Evolutionary conservation across 345 rosid species (phyloP).

Genomic region (Linum usitatissimum): DNA sequence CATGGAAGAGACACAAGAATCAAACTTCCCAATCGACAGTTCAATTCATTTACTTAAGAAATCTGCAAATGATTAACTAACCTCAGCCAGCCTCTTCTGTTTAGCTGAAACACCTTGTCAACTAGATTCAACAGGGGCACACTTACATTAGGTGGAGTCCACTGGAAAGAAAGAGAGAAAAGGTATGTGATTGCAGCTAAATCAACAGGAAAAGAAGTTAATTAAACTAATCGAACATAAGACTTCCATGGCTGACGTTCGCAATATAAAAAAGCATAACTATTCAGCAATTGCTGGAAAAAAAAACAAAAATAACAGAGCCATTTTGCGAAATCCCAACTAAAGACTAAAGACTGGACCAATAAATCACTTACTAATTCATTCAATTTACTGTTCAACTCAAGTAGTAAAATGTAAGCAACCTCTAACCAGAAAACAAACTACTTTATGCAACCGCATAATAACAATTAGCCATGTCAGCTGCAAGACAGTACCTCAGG

Average conservation of each 20-base stretch:
- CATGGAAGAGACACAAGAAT: background rate
- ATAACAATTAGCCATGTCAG: background rate
- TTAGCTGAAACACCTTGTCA: constrained; percentile 92
- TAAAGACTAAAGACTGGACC: background rate
- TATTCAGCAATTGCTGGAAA: too few species aligned
- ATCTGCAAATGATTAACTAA: constrained; percentile 21
- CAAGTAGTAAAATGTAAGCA: background rate
- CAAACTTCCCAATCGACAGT: background rate
- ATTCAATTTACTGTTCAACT: background rate
- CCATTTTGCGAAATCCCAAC: background rate
- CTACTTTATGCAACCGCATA: constrained; percentile 1
- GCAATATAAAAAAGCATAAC: background rate
- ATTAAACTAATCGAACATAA: background rate
- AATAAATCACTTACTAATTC: background rate
- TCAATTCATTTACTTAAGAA: too few species aligned
- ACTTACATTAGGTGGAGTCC: constrained; percentile 95
- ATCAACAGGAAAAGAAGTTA: background rate
- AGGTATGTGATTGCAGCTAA: background rate
- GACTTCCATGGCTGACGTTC: background rate
- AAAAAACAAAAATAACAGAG: too few species aligned
- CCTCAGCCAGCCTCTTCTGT: constrained; percentile 98
- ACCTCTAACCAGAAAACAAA: constrained; percentile 5
- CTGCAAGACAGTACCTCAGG: constrained; percentile 52
- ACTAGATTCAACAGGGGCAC: constrained; percentile 90
- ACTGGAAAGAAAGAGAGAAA: constrained; percentile 29